These are phyloP conservation scores for Mucor plumbeus DNA, from an alignment of 371 early-diverging fungal genomes.

Conservation along the genomic window DNA sequence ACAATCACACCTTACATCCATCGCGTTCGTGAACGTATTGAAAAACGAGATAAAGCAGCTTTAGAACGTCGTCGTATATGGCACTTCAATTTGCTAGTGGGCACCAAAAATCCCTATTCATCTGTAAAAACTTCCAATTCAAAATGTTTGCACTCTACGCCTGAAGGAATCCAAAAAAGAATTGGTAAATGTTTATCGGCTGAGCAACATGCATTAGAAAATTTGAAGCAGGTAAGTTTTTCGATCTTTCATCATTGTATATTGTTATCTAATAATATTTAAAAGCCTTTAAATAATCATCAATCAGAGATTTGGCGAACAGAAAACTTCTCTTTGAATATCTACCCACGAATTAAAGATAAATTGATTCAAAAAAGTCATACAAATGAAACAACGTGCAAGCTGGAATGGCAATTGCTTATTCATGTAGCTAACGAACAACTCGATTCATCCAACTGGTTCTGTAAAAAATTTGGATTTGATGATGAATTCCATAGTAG, in stretches of 20 bases:
- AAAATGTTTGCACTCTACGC: not conserved
- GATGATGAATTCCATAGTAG: conserved; percentile 28
- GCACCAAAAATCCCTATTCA: conserved; percentile 8
- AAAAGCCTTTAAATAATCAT: not conserved
- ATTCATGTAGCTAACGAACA: conserved; percentile 21
- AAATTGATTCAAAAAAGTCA: conserved; percentile 8
- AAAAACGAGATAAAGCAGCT: conserved; percentile 11
- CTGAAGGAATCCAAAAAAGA: conserved; percentile 9
- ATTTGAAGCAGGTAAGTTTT: conserved; percentile 10
- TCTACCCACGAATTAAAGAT: conserved; percentile 28
- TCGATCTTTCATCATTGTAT: not conserved
- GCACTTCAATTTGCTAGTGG: conserved; percentile 13
- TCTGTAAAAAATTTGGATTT: conserved; percentile 36
- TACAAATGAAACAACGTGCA: not conserved
- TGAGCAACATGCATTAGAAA: conserved; percentile 14
- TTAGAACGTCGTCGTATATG: conserved; percentile 11
- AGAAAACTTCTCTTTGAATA: conserved; percentile 30
- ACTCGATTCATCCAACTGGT: conserved; percentile 36
- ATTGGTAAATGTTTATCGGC: conserved; percentile 10
- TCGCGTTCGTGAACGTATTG: conserved; percentile 21
- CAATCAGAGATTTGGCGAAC: conserved; percentile 30
- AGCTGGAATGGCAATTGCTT: conserved; percentile 34
- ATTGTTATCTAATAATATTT: not conserved
- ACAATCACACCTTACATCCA: conserved; percentile 6
- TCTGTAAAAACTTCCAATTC: not conserved